Base-by-base conservation (phyloP, 1,139 yeast species). In the Suhomyces terraborum region DNA sequence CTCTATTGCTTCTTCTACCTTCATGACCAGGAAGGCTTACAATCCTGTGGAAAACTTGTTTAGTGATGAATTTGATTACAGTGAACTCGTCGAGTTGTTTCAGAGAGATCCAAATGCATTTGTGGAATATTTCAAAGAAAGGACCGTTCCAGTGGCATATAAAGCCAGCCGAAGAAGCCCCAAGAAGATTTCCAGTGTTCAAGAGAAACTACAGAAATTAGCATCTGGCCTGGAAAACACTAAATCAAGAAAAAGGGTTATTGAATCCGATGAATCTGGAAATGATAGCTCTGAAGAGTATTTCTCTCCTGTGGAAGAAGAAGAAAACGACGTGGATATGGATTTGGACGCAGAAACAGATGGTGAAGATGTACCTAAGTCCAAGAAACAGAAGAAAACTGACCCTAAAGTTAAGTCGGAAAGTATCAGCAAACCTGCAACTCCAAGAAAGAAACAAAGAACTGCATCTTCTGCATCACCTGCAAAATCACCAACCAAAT, bases 21-120 rank as follows among this genome's bases (percentile, higher is more conserved):
- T 60, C 38, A 50, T 71, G 32, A 72, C 77, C 46, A 53, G 69
- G 36, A 54, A 75, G 43, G 73, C 70, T 10, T 58, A 69, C 38
- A 69, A 71, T 49, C 57, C 61, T 8, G 51, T 52, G 4, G 70
- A 66, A 0, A 60, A 59, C 10, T 49, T 50, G 20, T 57, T 74
- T 36, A 59, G 75, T 2, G 59, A 56, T 8, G 44, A 22, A n/a
- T 58, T 69, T 39, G 75, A 75, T 40, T 74, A 64, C 58, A 53
- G 59, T 25, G 65, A 59, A 3, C 53, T 67, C 43, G 38, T 42
- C 18, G 42, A 47, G 3, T 30, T 52, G 4, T 61, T 61, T 35
- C 35, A 43, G n/a, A 48, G 48, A 8, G 59, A 63, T 42, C 52
- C 59, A 3, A 55, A 56, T 37, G 60, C 53, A 23, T 66, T 69